Percentiles rank a stretch among this genome's conserved stretches.
These are phyloP conservation scores for Cyclotella baltica DNA, from an alignment of 108 stramenopile species.

Conservation along the genomic window DNA sequence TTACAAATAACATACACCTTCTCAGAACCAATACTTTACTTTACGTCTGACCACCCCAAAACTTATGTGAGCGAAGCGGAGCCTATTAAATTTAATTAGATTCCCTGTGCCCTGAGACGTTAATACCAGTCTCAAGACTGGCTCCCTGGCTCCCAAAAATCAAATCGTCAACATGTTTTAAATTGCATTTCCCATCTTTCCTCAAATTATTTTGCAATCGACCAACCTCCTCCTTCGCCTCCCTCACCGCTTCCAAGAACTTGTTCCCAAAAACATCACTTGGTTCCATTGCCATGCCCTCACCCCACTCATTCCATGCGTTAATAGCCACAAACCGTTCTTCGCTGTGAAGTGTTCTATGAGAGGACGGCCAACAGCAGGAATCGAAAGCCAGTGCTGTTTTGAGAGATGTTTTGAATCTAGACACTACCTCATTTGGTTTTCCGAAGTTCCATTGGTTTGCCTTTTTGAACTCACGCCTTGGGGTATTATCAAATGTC, in stretches of 20 bases:
- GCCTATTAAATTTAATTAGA: too few species aligned
- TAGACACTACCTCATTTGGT: conserved; percentile 43
- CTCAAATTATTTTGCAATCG: not conserved
- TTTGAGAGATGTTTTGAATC: conserved; percentile 32
- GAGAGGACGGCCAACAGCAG: not conserved
- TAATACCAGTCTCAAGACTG: too few species aligned
- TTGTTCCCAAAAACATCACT: conserved; percentile 58
- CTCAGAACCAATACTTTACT: too few species aligned
- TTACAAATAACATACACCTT: too few species aligned
- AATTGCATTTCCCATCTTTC: not conserved
- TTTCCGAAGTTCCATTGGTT: conserved; percentile 36
- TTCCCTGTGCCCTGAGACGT: too few species aligned
- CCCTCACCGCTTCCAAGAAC: conserved; percentile 58
- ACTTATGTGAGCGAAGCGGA: too few species aligned
- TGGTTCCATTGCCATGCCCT: conserved; percentile 79
- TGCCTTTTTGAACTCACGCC: conserved; percentile 57
- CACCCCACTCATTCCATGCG: conserved; percentile 80
- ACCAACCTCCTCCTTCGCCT: conserved; percentile 21
- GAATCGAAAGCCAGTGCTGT: not conserved
- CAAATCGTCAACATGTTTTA: not conserved
- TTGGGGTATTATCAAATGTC: conserved; percentile 81
- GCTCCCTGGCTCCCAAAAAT: too few species aligned
- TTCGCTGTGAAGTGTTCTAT: not conserved
- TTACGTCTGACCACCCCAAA: too few species aligned
- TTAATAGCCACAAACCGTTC: conserved; percentile 66